These are phyloP conservation scores for Rhodotorula mucilaginosa DNA, from an alignment of 1,284 basidiomycete species.

Conservation along the genomic window DNA sequence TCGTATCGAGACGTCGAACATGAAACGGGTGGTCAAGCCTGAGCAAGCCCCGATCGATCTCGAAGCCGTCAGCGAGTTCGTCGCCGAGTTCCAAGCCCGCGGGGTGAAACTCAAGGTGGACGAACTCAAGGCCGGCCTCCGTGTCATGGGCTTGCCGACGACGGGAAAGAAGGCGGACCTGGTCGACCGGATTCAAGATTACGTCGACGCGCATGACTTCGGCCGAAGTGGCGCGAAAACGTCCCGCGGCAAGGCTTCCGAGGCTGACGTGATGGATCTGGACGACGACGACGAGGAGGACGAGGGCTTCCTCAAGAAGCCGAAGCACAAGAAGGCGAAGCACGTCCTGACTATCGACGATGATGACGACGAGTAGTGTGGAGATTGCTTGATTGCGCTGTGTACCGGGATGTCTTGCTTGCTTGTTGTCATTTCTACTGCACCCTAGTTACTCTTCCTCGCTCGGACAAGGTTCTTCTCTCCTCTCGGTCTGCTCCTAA, in stretches of 20 bases:
- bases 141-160: constrained; percentile 16
- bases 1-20: constrained; percentile 17
- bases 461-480: no score
- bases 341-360: constrained; percentile 3
- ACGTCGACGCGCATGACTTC: constrained; percentile 22
- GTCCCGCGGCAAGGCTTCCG: not conserved
- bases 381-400: no score
- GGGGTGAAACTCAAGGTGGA: constrained; percentile 21
- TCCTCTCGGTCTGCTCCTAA: no score
- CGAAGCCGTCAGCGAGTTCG: constrained; percentile 5
- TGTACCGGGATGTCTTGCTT: not conserved
- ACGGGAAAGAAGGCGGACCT: constrained; percentile 37
- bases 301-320: not conserved
- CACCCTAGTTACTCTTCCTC: no score
- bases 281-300: constrained; percentile 9
- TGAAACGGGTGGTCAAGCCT: constrained; percentile 11
- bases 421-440: not conserved
- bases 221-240: not conserved
- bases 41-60: not conserved
- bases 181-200: constrained; percentile 15
- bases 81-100: not conserved
- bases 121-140: constrained; percentile 35
- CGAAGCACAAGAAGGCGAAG: constrained; percentile 12
- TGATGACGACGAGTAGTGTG: not conserved
- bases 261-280: constrained; percentile 4